Evolutionary conservation across 805 yeast species (phyloP).

Genomic region (Hanseniaspora clermontiae): DNA sequence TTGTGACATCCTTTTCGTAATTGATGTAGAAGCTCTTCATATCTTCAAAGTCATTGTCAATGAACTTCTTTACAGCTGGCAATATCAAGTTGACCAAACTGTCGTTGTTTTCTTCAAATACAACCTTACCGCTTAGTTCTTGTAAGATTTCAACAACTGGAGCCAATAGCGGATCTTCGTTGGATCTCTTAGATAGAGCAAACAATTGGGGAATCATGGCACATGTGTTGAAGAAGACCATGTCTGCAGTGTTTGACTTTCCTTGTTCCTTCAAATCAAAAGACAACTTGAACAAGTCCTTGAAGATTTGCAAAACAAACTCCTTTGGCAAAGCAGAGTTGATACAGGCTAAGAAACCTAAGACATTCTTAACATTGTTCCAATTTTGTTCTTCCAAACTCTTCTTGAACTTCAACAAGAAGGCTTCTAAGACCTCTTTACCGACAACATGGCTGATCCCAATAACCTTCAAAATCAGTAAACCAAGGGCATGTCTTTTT

Average conservation of each 20-base stretch:
- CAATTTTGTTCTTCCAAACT: conserved; percentile 29
- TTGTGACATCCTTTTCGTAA: conserved; percentile 17
- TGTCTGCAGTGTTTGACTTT: conserved; percentile 43
- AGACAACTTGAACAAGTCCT: conserved; percentile 42
- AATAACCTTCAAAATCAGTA: conserved; percentile 54
- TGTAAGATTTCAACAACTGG: not conserved
- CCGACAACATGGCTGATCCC: conserved; percentile 54
- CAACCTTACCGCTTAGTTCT: conserved; percentile 17
- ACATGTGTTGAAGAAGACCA: conserved; percentile 48
- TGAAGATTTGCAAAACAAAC: conserved; percentile 37
- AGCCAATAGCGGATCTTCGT: conserved; percentile 13
- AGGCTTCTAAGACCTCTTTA: conserved; percentile 51
- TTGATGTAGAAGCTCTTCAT: conserved; percentile 31
- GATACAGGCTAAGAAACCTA: conserved; percentile 59
- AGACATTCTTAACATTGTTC: conserved; percentile 54
- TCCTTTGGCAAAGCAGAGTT: conserved; percentile 47
- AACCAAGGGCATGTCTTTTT: conserved; percentile 60
- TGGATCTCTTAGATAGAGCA: conserved; percentile 30
- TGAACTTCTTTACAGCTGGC: conserved; percentile 35
- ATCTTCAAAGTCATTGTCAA: conserved; percentile 34
- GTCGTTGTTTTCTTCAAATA: conserved; percentile 5
- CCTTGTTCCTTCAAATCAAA: conserved; percentile 39
- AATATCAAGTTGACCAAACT: conserved; percentile 27
- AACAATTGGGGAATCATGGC: conserved; percentile 54
- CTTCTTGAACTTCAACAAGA: conserved; percentile 49